Evolutionary conservation across 2,329 filamentous ascomycete genomes (phyloP).

Genomic region (Talaromyces sp.): DNA sequence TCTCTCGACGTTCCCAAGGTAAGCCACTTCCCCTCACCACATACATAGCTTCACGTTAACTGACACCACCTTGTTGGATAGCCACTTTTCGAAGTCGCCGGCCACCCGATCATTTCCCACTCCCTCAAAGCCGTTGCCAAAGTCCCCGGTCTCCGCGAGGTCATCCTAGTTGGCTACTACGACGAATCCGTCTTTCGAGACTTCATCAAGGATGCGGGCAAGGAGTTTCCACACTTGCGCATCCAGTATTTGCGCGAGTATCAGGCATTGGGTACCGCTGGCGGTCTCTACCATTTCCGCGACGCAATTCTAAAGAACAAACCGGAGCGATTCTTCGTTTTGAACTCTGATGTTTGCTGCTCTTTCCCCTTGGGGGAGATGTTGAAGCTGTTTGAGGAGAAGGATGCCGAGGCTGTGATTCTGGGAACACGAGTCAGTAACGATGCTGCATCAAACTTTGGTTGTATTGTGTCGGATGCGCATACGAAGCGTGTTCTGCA

Average conservation of each 20-base stretch:
- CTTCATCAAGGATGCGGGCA: conserved; percentile 88
- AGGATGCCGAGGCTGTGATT: conserved; percentile 94
- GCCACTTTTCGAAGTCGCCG: conserved; percentile 97
- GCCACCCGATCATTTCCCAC: conserved; percentile 98
- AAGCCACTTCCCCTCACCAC: conserved; percentile 29
- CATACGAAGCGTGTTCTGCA: conserved; percentile 95
- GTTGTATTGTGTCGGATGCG: conserved; percentile 92
- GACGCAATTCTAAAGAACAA: conserved; percentile 96
- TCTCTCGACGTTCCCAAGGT: conserved; percentile 96
- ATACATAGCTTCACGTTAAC: not conserved
- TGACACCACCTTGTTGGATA: conserved; percentile 33
- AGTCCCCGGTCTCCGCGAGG: conserved; percentile 88
- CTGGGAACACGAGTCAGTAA: conserved; percentile 87
- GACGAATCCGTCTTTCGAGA: conserved; percentile 95
- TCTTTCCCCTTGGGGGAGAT: conserved; percentile 95
- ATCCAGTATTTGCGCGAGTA: conserved; percentile 98
- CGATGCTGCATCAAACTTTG: conserved; percentile 92
- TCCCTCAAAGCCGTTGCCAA: conserved; percentile 89
- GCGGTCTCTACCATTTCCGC: conserved; percentile 97
- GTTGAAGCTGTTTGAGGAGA: conserved; percentile 90
- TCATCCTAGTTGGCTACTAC: conserved; percentile 98
- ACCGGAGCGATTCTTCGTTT: conserved; percentile 91
- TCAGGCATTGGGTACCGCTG: conserved; percentile 90
- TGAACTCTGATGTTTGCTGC: conserved; percentile 98
- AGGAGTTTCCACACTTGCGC: conserved; percentile 79